Conservation (phyloP, 805 yeast genomes). For the Cyberlindnera lachancei region DNA sequence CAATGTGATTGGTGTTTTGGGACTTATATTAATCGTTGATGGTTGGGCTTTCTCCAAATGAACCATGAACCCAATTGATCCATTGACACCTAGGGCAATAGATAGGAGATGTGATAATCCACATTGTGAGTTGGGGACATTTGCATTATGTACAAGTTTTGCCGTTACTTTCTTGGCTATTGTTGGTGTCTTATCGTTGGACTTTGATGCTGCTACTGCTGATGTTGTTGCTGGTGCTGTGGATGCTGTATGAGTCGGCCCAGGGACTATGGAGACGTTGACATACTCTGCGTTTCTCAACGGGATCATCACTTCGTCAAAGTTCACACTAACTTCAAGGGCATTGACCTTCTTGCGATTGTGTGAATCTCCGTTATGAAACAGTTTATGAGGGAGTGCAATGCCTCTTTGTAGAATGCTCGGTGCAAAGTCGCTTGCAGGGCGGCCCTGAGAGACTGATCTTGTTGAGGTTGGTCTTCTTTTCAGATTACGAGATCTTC, state of each 20-base stretch:
- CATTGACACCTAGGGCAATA: constrained; percentile 45
- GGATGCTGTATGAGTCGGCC: too few species aligned
- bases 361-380: constrained; percentile 17
- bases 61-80: constrained; percentile 44
- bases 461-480: constrained; percentile 16
- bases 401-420: constrained; percentile 45
- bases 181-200: constrained; percentile 6
- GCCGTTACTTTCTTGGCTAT: constrained; percentile 36
- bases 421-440: constrained; percentile 20
- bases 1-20: too few species aligned
- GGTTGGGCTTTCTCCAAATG: constrained; percentile 37
- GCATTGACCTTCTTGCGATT: too few species aligned
- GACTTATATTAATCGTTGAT: constrained; percentile 26
- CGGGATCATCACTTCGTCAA: constrained; percentile 28
- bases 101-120: constrained; percentile 50
- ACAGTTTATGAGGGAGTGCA: constrained; percentile 44
- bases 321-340: constrained; percentile 40
- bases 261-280: constrained; percentile 43
- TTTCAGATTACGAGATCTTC: constrained; percentile 23
- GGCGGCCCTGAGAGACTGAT: constrained; percentile 19
- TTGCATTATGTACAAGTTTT: constrained; percentile 32
- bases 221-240: too few species aligned
- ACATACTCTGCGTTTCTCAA: constrained; percentile 37
- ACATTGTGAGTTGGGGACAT: constrained; percentile 31
- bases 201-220: constrained; percentile 10